Evolutionary conservation across 176 grass and related monocot genomes (phyloP).

Genomic region (Oryza rufipogon): DNA sequence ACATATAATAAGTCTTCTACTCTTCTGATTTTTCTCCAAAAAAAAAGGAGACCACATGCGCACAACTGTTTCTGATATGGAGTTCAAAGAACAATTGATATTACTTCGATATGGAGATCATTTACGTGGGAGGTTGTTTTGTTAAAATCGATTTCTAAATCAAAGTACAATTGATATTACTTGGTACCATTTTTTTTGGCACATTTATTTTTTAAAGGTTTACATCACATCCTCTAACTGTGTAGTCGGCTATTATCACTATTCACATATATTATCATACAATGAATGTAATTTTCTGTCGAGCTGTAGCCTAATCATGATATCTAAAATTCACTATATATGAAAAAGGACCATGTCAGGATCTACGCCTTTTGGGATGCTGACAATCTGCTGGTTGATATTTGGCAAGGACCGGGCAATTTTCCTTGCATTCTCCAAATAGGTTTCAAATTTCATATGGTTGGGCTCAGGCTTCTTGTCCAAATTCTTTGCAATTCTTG

Average conservation of each 20-base stretch:
- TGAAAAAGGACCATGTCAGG: conserved; percentile 58
- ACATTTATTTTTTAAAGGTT: background rate
- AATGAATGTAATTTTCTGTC: background rate
- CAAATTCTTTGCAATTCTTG: conserved; percentile 18
- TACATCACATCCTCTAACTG: background rate
- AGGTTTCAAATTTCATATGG: conserved; percentile 43
- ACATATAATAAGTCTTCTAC: background rate
- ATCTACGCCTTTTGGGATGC: conserved; percentile 54
- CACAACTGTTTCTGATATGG: background rate
- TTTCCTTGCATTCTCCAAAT: conserved; percentile 55
- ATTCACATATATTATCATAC: background rate
- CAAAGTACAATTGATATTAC: background rate
- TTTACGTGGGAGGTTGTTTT: too few relatives aligned
- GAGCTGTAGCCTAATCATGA: conserved; percentile 2
- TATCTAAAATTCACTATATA: conserved; percentile 33
- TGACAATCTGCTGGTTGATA: conserved; percentile 18
- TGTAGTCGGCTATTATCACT: background rate
- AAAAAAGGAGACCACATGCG: background rate
- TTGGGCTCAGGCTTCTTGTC: background rate
- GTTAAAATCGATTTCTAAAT: background rate
- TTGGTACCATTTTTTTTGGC: background rate
- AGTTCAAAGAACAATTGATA: background rate
- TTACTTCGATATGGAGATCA: background rate
- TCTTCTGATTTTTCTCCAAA: background rate
- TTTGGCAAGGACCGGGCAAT: conserved; percentile 53